Conservation (phyloP, 2,329 filamentous ascomycete species). For the Didymella pinodella region DNA sequence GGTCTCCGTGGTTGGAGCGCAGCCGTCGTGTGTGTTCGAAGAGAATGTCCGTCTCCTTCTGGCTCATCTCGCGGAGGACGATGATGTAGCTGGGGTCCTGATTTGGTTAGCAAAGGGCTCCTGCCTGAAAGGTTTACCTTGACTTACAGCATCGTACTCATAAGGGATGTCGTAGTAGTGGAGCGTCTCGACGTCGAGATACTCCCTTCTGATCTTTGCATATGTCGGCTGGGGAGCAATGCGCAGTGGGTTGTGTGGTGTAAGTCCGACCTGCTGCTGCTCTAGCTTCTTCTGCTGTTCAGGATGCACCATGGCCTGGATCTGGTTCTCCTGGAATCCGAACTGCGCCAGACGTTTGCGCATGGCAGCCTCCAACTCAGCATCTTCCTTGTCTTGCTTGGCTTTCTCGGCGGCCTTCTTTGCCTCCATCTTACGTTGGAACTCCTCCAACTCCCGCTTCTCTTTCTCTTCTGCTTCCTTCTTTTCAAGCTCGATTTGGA, state of each 20-base stretch:
- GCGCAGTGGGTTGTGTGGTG: constrained; percentile 44
- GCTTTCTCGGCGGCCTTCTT: constrained; percentile 53
- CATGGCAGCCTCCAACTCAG: constrained; percentile 56
- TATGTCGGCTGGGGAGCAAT: constrained; percentile 53
- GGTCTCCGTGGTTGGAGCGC: constrained; percentile 40
- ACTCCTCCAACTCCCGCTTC: constrained; percentile 53
- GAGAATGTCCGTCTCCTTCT: constrained; percentile 57
- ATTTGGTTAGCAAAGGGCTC: constrained; percentile 13
- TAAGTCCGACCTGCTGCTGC: constrained; percentile 46
- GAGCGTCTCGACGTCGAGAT: constrained; percentile 57
- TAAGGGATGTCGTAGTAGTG: constrained; percentile 59
- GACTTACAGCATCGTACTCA: constrained; percentile 58
- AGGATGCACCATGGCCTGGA: constrained; percentile 58
- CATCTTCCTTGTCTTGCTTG: constrained; percentile 52
- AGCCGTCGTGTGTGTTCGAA: constrained; percentile 60
- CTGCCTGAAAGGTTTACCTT: not conserved
- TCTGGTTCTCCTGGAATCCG: constrained; percentile 58
- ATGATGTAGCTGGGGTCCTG: constrained; percentile 58
- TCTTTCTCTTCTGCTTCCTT: constrained; percentile 53
- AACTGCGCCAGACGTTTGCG: constrained; percentile 54
- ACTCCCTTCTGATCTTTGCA: constrained; percentile 57
- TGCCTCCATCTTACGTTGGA: constrained; percentile 51
- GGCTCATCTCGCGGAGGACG: constrained; percentile 59
- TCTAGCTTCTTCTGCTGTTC: constrained; percentile 51
- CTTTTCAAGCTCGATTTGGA: constrained; percentile 52